Evolutionary conservation across 139 green algal species (phyloP), one percentile per base, ranked within the genome.

Genomic region (Micromonas pusilla): DNA sequence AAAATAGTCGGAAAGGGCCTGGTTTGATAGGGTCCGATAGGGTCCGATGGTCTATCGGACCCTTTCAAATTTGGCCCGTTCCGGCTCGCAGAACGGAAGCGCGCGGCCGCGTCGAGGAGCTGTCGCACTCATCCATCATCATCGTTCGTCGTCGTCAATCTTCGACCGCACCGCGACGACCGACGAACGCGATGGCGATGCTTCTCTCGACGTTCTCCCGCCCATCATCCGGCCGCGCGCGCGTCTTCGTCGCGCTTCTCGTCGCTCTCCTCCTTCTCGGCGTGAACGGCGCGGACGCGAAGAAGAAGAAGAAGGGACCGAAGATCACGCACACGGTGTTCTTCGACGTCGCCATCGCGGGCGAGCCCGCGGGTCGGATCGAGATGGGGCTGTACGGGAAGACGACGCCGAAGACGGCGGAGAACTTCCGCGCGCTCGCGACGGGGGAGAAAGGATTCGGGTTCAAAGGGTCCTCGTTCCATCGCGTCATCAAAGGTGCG

Each of bases 341-440:
- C 76, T 89, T 89, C 72, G 83, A 88, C 66, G 80, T 89, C 65
- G 74, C 70, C 26, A 84, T 88, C 36, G 88, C 81, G 64, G 81
- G 83, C 39, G 38, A 73, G 30, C 83, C 85, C 16, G 74, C 90
- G 39, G 89, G 89, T 71, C 80, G 89, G 23, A 88, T 93, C n/a
- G 84, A 87, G 77, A 92, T 93, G 86, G 85, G 81, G 26, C 80
- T 91, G 52, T 98, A 91, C 73, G 91, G 90, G 23, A 83, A 85
- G 26, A 77, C 80, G 66, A 60, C 70, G 28, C 80, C 80, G n/a
- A 84, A 84, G 80, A 84, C 80, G 37, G 73, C 38, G 2, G 68
- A 84, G 57, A 84, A 84, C 80, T 84, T 84, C 75, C 62, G 52
- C 23, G 72, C 64, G 2, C 53, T 84, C 28, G 71, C 73, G 38